phyloP scores from a whole-genome alignment of 371 early-diverging fungal species.

The Mucor indicus region DNA sequence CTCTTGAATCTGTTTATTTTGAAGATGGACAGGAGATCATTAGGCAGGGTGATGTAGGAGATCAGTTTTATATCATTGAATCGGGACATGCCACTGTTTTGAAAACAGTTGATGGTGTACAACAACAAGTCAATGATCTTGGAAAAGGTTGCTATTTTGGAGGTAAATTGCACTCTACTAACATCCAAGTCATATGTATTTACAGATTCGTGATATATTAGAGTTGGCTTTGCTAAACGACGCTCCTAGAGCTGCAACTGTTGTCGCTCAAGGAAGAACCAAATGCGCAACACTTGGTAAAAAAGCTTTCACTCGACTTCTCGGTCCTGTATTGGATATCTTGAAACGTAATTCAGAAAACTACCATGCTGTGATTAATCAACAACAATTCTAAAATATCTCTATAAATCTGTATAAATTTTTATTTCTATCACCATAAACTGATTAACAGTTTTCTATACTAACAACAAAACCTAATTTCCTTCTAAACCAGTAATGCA shows the following conservation, averaged over 20 bases:
- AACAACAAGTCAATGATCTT: constrained; percentile 69
- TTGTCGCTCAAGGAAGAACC: constrained; percentile 77
- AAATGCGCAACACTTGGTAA: constrained; percentile 91
- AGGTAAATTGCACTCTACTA: constrained; percentile 44
- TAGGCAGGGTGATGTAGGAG: constrained; percentile 84
- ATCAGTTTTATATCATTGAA: constrained; percentile 87
- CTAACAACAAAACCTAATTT: constrained; percentile 1
- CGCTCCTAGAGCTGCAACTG: constrained; percentile 87
- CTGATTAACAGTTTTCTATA: too few relatives aligned
- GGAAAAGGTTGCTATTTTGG: constrained; percentile 93
- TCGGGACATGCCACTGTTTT: constrained; percentile 80
- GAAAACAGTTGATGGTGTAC: constrained; percentile 69
- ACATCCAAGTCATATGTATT: background rate
- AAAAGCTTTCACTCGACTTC: constrained; percentile 86
- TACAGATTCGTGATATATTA: too few relatives aligned
- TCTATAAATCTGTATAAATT: too few relatives aligned
- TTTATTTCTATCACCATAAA: too few relatives aligned
- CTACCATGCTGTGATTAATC: constrained; percentile 50
- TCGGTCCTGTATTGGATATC: constrained; percentile 91
- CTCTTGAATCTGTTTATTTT: constrained; percentile 82
- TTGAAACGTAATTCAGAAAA: constrained; percentile 84
- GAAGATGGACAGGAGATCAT: constrained; percentile 81
- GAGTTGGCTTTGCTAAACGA: constrained; percentile 90
- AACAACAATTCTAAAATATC: constrained; percentile 12
- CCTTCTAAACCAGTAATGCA: constrained; percentile 3